Evolutionary conservation across 2,329 filamentous ascomycete species (phyloP).

Genomic region (Aureobasidium sp.): DNA sequence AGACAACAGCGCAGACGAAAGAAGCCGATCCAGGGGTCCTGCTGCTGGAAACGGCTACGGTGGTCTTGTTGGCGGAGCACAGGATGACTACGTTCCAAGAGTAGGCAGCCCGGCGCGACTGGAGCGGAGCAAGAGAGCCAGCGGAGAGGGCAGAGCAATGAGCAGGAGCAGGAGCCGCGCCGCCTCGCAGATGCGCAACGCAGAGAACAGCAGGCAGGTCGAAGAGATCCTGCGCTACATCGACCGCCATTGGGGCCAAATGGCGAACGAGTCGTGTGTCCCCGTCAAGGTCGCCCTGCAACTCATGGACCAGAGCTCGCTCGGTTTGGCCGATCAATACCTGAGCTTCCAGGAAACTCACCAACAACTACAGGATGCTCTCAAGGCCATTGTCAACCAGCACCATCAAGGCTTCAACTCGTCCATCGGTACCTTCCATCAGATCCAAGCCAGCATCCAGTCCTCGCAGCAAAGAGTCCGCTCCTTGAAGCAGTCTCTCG

Average conservation of each 20-base stretch:
- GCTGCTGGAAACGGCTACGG: constrained; percentile 32
- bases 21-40: constrained; percentile 27
- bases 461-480: constrained; percentile 80
- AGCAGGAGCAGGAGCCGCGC: constrained; percentile 23
- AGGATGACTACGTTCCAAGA: constrained; percentile 13
- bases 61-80: constrained; percentile 12
- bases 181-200: constrained; percentile 12
- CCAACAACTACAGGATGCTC: constrained; percentile 77
- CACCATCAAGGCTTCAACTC: constrained; percentile 99
- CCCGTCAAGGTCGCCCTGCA: constrained; percentile 93
- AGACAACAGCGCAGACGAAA: constrained; percentile 28
- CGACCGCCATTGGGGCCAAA: constrained; percentile 80
- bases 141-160: constrained; percentile 18
- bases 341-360: constrained; percentile 76
- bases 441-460: constrained; percentile 91
- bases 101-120: constrained; percentile 28
- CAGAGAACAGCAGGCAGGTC: constrained; percentile 13
- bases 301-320: constrained; percentile 85
- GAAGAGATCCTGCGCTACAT: constrained; percentile 69
- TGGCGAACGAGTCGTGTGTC: constrained; percentile 81
- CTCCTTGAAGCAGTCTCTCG: constrained; percentile 71
- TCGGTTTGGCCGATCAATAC: constrained; percentile 85
- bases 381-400: constrained; percentile 95
- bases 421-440: constrained; percentile 97
- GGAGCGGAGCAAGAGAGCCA: constrained; percentile 36